Conservation (phyloP, 441 rosid species). For the Jatropha podagrica region DNA sequence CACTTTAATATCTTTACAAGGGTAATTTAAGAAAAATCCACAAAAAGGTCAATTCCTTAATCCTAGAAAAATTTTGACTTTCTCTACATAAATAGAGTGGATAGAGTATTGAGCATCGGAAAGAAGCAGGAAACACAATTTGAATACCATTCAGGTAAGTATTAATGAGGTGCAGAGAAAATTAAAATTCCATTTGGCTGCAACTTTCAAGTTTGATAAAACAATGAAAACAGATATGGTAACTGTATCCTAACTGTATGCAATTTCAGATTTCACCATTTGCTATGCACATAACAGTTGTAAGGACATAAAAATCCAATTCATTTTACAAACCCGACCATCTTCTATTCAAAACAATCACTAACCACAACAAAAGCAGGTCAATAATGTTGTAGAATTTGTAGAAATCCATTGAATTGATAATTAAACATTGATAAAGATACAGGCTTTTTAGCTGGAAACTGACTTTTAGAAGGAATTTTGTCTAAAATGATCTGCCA, state of each 20-base stretch:
- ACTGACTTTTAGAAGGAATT: background rate
- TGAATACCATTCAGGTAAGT: background rate
- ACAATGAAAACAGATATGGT: background rate
- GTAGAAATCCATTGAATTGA: background rate
- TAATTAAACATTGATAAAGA: background rate
- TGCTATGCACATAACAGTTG: background rate
- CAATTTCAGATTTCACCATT: background rate
- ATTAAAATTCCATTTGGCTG: background rate
- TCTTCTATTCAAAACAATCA: background rate
- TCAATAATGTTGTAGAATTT: background rate
- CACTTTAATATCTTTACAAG: no score
- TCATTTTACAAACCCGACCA: background rate
- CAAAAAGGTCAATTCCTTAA: no score
- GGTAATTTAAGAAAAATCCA: no score
- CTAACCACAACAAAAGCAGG: background rate
- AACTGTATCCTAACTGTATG: no score
- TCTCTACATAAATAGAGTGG: no score
- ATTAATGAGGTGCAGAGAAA: background rate
- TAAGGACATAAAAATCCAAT: background rate
- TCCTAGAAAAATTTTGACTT: no score
- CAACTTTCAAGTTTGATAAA: background rate
- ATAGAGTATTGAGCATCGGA: background rate
- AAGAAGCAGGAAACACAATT: background rate
- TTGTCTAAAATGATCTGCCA: constrained; percentile 7
- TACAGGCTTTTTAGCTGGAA: background rate